Evolutionary conservation across 2,329 filamentous ascomycete genomes (phyloP).

Genomic region (Akanthomyces muscarius): DNA sequence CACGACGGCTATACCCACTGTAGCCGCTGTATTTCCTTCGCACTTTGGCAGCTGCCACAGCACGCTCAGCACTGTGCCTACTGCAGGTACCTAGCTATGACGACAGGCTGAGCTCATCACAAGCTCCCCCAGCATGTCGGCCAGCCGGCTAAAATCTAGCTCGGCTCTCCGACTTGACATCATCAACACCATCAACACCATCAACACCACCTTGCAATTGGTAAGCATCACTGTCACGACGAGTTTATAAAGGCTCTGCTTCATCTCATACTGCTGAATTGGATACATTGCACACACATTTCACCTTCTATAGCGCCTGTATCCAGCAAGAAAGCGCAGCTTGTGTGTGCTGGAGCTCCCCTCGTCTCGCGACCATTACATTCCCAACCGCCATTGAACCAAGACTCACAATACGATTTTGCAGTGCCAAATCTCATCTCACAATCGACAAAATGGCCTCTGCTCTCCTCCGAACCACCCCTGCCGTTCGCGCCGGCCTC

Average conservation of each 20-base stretch:
- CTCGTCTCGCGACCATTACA: background rate
- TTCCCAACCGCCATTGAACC: background rate
- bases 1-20: background rate
- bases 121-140: slow-evolving; percentile 2
- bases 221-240: slow-evolving; percentile 12
- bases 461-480: slow-evolving; percentile 67
- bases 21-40: background rate
- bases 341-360: background rate
- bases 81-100: background rate
- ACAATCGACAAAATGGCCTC: slow-evolving; percentile 60
- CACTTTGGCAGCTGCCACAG: too few relatives aligned
- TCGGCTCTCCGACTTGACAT: slow-evolving; percentile 17
- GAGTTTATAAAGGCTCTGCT: background rate
- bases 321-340: slow-evolving; percentile 24
- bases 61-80: background rate
- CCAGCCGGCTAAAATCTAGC: slow-evolving; percentile 11
- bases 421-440: background rate
- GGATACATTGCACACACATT: background rate
- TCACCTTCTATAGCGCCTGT: background rate
- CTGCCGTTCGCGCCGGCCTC: slow-evolving; percentile 65
- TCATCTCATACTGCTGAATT: background rate
- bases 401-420: background rate
- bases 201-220: slow-evolving; percentile 12
- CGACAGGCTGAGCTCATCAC: slow-evolving; percentile 17
- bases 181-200: slow-evolving; percentile 11